Conservation (phyloP, 345 rosid species). For the Psidium friedrichsthalianum region DNA sequence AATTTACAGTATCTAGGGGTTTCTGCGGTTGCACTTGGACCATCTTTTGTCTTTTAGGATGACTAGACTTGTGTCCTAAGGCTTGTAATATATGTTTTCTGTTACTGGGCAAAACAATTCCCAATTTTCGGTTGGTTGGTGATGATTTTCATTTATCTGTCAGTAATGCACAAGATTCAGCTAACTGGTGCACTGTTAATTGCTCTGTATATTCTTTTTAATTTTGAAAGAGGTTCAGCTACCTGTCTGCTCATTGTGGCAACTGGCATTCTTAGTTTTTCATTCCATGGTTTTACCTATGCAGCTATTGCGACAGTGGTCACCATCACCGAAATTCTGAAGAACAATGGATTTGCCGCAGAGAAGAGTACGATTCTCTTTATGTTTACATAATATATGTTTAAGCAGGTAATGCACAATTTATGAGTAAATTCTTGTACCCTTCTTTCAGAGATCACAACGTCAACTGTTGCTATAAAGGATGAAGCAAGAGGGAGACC, state of each 20-base stretch:
- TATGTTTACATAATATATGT: neutral
- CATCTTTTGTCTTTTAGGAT: neutral
- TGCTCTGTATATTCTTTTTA: neutral
- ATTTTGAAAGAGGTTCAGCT: neutral
- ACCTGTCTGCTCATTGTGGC: neutral
- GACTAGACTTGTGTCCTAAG: neutral
- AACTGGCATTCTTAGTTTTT: neutral
- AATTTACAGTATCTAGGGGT: neutral
- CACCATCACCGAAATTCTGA: conserved; percentile 74
- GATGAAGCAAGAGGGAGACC: conserved; percentile 73
- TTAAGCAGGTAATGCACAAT: neutral
- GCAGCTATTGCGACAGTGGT: conserved; percentile 87
- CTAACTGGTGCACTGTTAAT: neutral
- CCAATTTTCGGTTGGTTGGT: neutral
- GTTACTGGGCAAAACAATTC: neutral
- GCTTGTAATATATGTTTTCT: neutral
- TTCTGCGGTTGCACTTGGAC: neutral
- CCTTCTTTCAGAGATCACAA: conserved; percentile 45
- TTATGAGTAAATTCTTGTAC: neutral
- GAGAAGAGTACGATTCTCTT: conserved; percentile 55
- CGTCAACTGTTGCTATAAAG: conserved; percentile 70
- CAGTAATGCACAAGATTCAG: neutral
- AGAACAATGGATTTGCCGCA: conserved; percentile 80
- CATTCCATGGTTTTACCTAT: neutral
- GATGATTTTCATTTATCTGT: neutral